Evolutionary conservation across 164 flowering plant species (phyloP), one percentile per base, ranked within the genome.

Genomic region (Annona squamosa): DNA sequence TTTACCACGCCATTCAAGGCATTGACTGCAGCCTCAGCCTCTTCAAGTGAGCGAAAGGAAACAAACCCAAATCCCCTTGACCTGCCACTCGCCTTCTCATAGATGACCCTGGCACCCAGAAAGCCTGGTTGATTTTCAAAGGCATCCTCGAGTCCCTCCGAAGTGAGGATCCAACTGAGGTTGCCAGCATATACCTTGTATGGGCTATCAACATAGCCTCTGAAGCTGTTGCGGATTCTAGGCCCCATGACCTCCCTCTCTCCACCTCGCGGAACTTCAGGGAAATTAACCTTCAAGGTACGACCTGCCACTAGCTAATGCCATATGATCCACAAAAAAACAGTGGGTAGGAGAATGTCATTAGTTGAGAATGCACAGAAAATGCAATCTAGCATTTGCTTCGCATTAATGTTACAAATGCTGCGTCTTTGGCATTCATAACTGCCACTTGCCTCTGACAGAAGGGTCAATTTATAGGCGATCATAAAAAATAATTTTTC

Each of bases 131-230:
- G 89, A 41, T 74, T 79, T 0, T 79, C 85, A 78, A 93, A 91
- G 67, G 85, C 87, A 48, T 88, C 88, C 80, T 82, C 82, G 3
- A 93, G 91, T 67, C 74, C 87, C 65, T 92, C 82, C 3, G 99
- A 91, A 59, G 89, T 88, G 46, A 95, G 73, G 48, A 71, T 68
- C 99, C 99, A 95, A 43, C 84, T 80, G 13, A 95, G 97, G 75
- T 95, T 95, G 64, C 97, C 99, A 9, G 90, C 97, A 83, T 95
- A 95, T 67, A 95, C 76, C 79, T 95, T 95, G 86, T 93, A 76
- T 5, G 97, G 92, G 72, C 88, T 93, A 73, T 95, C 98, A 4
- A 95, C 73, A 63, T 82, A 93, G 65, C 83, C 86, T 61, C 75
- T 78, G 75, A 80, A 57, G 84, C 86, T 85, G 76, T 75, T 86